phyloP scores from a whole-genome alignment of 1,284 basidiomycete species.

The Cronartium ribicola region DNA sequence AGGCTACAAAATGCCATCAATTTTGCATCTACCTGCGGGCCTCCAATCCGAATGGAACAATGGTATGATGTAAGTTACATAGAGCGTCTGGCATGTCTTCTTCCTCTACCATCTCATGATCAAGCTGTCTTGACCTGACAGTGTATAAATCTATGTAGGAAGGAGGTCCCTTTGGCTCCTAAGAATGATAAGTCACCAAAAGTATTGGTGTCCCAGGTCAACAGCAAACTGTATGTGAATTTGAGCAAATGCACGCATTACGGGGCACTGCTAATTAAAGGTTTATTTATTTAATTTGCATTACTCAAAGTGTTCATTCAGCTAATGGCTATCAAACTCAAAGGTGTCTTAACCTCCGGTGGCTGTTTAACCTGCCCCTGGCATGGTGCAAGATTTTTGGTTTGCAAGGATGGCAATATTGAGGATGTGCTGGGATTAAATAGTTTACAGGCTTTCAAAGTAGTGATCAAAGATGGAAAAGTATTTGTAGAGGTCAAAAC shows the following conservation, averaged over 20 bases:
- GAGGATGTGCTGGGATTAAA: constrained; percentile 87
- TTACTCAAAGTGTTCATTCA: too few species aligned
- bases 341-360: constrained; percentile 48
- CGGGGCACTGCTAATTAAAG: constrained; percentile 48
- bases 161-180: constrained; percentile 25
- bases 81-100: background rate
- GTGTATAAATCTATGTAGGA: constrained; percentile 10
- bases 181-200: constrained; percentile 25
- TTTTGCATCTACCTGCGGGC: constrained; percentile 24
- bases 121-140: background rate
- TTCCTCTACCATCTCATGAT: background rate
- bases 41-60: constrained; percentile 22
- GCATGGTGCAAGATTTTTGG: constrained; percentile 50
- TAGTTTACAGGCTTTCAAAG: constrained; percentile 76
- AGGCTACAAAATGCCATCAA: constrained; percentile 8
- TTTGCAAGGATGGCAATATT: constrained; percentile 52
- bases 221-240: constrained; percentile 49
- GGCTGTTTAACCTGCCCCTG: constrained; percentile 51
- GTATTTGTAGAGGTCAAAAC: constrained; percentile 72
- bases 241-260: constrained; percentile 52
- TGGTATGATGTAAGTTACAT: constrained; percentile 25
- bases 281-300: too few species aligned
- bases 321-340: constrained; percentile 33
- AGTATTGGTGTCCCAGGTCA: constrained; percentile 49
- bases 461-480: constrained; percentile 64